Evolutionary conservation across 495 filamentous ascomycete genomes (phyloP).

Genomic region (Aspergillus leporis): DNA sequence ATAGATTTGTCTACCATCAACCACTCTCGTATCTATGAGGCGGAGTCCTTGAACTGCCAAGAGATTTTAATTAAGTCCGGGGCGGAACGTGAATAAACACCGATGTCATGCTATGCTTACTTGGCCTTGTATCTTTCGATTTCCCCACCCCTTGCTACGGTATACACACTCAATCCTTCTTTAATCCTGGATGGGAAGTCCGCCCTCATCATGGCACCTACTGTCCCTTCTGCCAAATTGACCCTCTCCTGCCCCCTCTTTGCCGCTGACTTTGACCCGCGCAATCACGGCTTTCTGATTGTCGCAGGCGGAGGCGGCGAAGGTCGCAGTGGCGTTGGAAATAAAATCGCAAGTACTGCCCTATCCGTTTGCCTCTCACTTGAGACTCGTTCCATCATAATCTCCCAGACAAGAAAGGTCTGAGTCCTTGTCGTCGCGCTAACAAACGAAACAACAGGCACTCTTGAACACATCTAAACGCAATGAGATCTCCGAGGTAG

Average conservation of each 20-base stretch:
- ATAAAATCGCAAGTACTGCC: slow-evolving; percentile 72
- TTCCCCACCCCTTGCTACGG: neutral
- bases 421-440: neutral
- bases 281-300: slow-evolving; percentile 69
- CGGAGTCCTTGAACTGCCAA: neutral
- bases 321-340: slow-evolving; percentile 80
- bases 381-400: neutral
- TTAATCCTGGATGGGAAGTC: slow-evolving; percentile 12
- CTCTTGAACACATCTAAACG: slow-evolving; percentile 66
- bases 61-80: slow-evolving; percentile 23
- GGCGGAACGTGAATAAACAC: slow-evolving; percentile 20
- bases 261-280: slow-evolving; percentile 83
- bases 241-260: slow-evolving; percentile 87
- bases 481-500: slow-evolving; percentile 61
- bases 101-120: neutral
- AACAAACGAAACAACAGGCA: slow-evolving; percentile 44
- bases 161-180: neutral
- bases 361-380: neutral
- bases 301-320: slow-evolving; percentile 93
- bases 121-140: neutral
- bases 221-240: slow-evolving; percentile 60
- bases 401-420: neutral
- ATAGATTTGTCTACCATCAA: neutral
- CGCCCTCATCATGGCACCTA: slow-evolving; percentile 45
- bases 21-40: neutral